These are phyloP conservation scores for Piper betle DNA, from an alignment of 164 flowering plant species.

Conservation along the genomic window DNA sequence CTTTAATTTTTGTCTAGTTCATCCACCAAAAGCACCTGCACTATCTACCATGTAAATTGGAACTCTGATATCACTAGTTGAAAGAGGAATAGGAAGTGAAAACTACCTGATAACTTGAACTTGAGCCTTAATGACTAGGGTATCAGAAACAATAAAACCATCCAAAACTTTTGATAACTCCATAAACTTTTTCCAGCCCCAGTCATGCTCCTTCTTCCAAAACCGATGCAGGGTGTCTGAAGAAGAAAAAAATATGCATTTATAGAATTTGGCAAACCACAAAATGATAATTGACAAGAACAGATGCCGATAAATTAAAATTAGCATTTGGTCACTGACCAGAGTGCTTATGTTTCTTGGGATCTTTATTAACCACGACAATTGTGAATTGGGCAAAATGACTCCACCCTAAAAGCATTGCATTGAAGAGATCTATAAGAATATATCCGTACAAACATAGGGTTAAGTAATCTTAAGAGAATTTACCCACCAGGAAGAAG, in stretches of 20 bases:
- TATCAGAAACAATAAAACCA: conserved; percentile 84
- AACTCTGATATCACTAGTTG: no score
- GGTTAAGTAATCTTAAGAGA: neutral
- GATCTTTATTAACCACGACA: conserved; percentile 92
- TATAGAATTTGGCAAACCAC: neutral
- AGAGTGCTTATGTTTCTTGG: conserved; percentile 89
- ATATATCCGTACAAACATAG: neutral
- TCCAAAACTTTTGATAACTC: conserved; percentile 81
- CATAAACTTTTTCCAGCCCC: conserved; percentile 99
- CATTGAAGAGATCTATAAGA: conserved; percentile 1
- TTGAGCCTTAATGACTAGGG: conserved; percentile 88
- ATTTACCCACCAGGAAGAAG: conserved; percentile 81
- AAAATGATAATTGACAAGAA: neutral
- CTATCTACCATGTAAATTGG: no score
- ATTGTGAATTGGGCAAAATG: conserved; percentile 98
- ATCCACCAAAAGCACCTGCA: no score
- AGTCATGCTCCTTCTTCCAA: conserved; percentile 97
- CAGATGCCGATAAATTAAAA: neutral
- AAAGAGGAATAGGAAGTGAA: no score
- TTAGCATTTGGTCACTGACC: conserved; percentile 28
- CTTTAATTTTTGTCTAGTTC: no score
- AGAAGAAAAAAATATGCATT: conserved; percentile 3
- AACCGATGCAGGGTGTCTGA: conserved; percentile 88
- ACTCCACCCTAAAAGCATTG: conserved; percentile 66
- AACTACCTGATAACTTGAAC: conserved; percentile 86